Percentiles rank a stretch among this genome's conserved stretches.
Conservation (phyloP, 768 basidiomycete species). For the Podaxis pistillaris region DNA sequence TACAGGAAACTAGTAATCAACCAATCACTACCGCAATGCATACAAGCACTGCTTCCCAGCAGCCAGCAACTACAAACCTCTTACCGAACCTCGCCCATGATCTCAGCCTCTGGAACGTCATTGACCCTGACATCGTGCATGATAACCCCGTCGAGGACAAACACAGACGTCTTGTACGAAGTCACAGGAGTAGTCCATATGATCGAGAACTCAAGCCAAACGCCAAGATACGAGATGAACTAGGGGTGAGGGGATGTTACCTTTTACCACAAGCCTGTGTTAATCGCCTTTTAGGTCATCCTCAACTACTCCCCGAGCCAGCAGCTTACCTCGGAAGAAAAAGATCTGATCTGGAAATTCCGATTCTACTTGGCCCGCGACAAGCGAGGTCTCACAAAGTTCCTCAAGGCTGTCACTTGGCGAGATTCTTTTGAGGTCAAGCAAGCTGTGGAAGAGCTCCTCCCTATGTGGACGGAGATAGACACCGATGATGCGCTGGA, state of each 20-base stretch:
- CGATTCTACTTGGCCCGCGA: conserved; percentile 94
- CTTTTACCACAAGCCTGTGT: too few relatives aligned
- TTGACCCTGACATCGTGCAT: conserved; percentile 86
- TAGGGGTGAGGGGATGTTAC: conserved; percentile 57
- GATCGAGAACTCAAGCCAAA: conserved; percentile 97
- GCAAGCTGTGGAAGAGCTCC: conserved; percentile 93
- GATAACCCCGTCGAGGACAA: conserved; percentile 99
- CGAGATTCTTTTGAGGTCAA: conserved; percentile 94
- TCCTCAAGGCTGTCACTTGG: conserved; percentile 98
- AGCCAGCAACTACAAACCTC: conserved; percentile 43
- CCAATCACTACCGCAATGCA: conserved; percentile 28
- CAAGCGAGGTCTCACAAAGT: conserved; percentile 94
- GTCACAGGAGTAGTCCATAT: conserved; percentile 92
- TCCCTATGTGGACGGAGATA: conserved; percentile 96
- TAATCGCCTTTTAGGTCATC: conserved; percentile 57
- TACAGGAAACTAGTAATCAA: conserved; percentile 12
- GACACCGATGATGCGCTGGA: conserved; percentile 97
- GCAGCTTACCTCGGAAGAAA: conserved; percentile 84
- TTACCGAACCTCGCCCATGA: conserved; percentile 58
- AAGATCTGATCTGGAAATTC: conserved; percentile 98
- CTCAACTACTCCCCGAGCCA: conserved; percentile 91
- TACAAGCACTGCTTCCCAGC: conserved; percentile 40
- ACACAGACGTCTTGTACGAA: conserved; percentile 89
- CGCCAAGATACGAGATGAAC: conserved; percentile 90
- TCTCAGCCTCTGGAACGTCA: conserved; percentile 77